phyloP scores from a whole-genome alignment of 192 early-diverging fungal species.

The Gonapodya prolifera region DNA sequence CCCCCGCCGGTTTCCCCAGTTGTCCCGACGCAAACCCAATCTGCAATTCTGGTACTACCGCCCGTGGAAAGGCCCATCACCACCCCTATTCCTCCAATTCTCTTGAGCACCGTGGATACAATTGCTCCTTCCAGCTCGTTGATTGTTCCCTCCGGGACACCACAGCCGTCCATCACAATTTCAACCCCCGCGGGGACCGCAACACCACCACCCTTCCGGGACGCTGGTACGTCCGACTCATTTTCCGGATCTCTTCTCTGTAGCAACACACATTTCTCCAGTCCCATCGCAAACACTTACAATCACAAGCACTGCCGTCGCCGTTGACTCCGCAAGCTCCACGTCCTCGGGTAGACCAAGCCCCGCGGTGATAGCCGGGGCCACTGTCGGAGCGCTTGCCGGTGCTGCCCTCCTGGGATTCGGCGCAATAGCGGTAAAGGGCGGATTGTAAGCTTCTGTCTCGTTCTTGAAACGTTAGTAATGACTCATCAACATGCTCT shows the following conservation, averaged over 20 bases:
- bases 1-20: too few relatives aligned
- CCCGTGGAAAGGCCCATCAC: too few relatives aligned
- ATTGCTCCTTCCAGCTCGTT: too few relatives aligned
- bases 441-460: background rate
- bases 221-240: too few relatives aligned
- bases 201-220: too few relatives aligned
- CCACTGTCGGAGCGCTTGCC: background rate
- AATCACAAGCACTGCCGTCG: background rate
- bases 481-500: background rate
- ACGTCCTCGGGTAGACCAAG: background rate
- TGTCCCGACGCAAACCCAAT: too few relatives aligned
- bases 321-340: background rate
- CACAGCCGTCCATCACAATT: background rate
- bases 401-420: background rate
- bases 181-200: background rate
- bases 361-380: background rate
- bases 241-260: too few relatives aligned
- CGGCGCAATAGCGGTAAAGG: background rate
- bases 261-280: background rate
- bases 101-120: too few relatives aligned
- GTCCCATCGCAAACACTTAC: background rate
- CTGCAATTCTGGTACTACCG: too few relatives aligned
- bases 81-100: too few relatives aligned
- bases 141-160: too few relatives aligned
- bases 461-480: background rate